Base-by-base conservation (phyloP, 2,329 filamentous ascomycete genomes). In the Whalleya microplaca region DNA sequence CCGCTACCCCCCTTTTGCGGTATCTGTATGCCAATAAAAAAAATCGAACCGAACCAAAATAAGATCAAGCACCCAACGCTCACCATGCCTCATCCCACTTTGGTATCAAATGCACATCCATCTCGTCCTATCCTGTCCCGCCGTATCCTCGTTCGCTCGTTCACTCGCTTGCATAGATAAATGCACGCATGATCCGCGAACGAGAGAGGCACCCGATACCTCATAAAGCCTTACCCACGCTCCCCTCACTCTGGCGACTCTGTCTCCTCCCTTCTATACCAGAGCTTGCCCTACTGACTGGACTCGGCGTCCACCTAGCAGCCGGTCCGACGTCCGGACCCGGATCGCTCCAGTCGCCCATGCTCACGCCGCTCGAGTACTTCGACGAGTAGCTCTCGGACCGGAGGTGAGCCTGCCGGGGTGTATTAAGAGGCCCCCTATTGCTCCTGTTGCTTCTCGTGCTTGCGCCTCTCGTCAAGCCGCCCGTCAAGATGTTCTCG, bases 291-390 rank as follows among this genome's bases (percentile, higher is more conserved):
- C 46, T 51, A 41, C 56, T 60, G 42, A 63, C 64, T 41, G 56
- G 65, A 51, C 56, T 63, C 12, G 64, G 64, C 37, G 70, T 69
- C 45, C 71, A 70, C 66, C 68, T 66, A 48, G 66, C 73, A 0
- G 77, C 32, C 32, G 32, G 75, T 0, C 81, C 81, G 1, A 84
- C 73, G 59, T 84, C 82, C 2, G 81, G 81, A 0, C 81, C 82
- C 0, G 82, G 81, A 52, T 83, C 82, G 51, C 78, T 80, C 80
- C 76, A 84, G 23, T 76, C 77, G 47, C 70, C 72, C 62, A 77
- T 63, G 66, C 75, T 81, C 20, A 78, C 68, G 42, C 80, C 80
- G 63, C 80, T 84, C 21, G 78, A 79, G 67, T 84, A 84, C 53
- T 76, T 79, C 21, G 64, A 74, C 42, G 69, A 71, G 51, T 74